A percentile compares a stretch with the other conserved stretches of the same genome.
Conservation (phyloP, 1,139 yeast species). For the Schwanniomyces etchellsii region DNA sequence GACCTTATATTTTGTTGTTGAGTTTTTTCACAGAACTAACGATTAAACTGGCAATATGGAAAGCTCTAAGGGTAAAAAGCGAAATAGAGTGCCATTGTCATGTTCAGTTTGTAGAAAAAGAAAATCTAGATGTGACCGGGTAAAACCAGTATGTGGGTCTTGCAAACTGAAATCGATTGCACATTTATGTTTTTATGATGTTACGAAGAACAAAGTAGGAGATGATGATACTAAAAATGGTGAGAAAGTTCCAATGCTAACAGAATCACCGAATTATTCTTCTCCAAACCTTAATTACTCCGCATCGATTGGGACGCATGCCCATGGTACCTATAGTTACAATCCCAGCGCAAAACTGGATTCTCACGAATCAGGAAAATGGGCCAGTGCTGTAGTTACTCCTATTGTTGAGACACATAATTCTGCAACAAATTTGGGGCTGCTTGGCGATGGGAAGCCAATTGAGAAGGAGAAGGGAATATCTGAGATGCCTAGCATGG, state of each 20-base stretch:
- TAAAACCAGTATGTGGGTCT: constrained; percentile 65
- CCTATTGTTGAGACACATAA: constrained; percentile 1
- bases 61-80: constrained; percentile 16
- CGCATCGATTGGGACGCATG: constrained; percentile 1
- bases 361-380: too few species aligned
- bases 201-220: constrained; percentile 19
- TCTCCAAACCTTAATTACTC: background rate
- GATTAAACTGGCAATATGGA: too few species aligned
- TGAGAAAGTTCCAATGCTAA: constrained; percentile 4
- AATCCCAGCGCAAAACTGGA: background rate
- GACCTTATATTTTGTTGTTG: too few species aligned
- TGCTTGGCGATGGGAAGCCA: background rate
- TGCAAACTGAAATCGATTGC: constrained; percentile 71
- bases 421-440: background rate
- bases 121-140: constrained; percentile 53
- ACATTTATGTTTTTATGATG: constrained; percentile 66
- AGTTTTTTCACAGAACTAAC: too few species aligned
- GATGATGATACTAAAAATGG: constrained; percentile 3
- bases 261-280: background rate
- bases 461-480: too few species aligned
- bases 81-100: constrained; percentile 39
- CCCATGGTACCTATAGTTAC: too few species aligned
- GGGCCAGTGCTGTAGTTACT: too few species aligned
- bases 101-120: constrained; percentile 45
- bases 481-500: too few species aligned